phyloP scores from a whole-genome alignment of 306 rosid species.

The Gillenia trifoliata region DNA sequence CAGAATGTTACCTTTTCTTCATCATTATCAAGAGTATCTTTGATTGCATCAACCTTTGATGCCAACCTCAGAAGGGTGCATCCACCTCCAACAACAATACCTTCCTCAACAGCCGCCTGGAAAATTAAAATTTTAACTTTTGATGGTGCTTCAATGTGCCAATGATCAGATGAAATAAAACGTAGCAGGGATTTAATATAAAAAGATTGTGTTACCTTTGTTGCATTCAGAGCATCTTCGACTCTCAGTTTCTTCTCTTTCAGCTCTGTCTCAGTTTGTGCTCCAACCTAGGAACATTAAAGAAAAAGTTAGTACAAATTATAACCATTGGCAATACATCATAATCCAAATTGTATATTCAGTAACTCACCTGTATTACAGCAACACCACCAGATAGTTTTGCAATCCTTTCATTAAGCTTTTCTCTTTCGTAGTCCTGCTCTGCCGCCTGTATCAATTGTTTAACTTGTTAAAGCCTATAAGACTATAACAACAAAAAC shows the following conservation, averaged over 20 bases:
- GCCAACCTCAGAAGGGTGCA: slow-evolving; percentile 95
- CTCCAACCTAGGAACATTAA: slow-evolving; percentile 64
- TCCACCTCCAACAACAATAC: slow-evolving; percentile 99
- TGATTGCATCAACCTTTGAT: slow-evolving; percentile 87
- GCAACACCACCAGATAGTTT: slow-evolving; percentile 98
- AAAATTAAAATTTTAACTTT: not conserved
- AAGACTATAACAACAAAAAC: not conserved
- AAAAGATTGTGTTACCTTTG: slow-evolving; percentile 50
- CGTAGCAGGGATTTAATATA: not conserved
- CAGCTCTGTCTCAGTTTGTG: slow-evolving; percentile 99
- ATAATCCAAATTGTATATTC: not conserved
- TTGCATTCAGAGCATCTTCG: slow-evolving; percentile 98
- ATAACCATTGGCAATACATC: not conserved
- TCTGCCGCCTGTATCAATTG: slow-evolving; percentile 65
- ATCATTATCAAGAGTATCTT: slow-evolving; percentile 67
- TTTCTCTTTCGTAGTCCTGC: slow-evolving; percentile 91
- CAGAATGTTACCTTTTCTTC: slow-evolving; percentile 72
- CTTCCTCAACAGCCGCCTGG: slow-evolving; percentile 99
- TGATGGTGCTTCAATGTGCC: not conserved
- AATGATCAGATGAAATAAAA: not conserved
- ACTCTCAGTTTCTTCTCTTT: slow-evolving; percentile 97
- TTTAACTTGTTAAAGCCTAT: not conserved
- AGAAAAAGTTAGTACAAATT: not conserved
- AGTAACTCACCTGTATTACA: slow-evolving; percentile 70
- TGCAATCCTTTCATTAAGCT: slow-evolving; percentile 88